Percentiles rank a stretch among this genome's conserved stretches.
Conservation (phyloP, 2,329 filamentous ascomycete genomes). For the Paecilomyces sp. region DNA sequence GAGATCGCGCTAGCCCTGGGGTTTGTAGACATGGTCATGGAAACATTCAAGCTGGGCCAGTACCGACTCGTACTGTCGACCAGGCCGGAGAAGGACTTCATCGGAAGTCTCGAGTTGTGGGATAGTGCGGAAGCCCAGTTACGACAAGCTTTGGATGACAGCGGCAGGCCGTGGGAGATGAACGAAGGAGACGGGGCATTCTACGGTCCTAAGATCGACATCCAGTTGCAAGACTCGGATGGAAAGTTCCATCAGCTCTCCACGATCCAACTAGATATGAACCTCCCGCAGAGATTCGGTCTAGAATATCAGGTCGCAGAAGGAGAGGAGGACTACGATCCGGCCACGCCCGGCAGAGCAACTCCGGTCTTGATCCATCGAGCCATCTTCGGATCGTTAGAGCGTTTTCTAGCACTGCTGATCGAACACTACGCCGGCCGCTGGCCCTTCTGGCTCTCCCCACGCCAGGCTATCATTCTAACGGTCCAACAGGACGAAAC, state of each 20-base stretch:
- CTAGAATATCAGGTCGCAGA: slow-evolving; percentile 59
- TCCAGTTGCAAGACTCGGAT: slow-evolving; percentile 69
- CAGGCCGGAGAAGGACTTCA: slow-evolving; percentile 66
- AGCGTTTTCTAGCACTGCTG: slow-evolving; percentile 75
- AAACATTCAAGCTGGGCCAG: slow-evolving; percentile 60
- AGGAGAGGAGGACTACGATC: slow-evolving; percentile 33
- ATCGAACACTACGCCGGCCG: slow-evolving; percentile 75
- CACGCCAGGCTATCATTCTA: slow-evolving; percentile 67
- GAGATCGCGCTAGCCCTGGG: slow-evolving; percentile 69
- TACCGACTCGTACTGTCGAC: slow-evolving; percentile 76
- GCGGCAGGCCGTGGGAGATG: slow-evolving; percentile 62
- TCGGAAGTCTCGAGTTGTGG: slow-evolving; percentile 67
- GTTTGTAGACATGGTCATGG: slow-evolving; percentile 67
- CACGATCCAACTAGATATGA: slow-evolving; percentile 84
- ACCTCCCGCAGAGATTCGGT: slow-evolving; percentile 74
- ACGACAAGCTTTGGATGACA: slow-evolving; percentile 54
- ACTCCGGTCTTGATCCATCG: slow-evolving; percentile 76
- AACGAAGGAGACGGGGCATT: slow-evolving; percentile 83
- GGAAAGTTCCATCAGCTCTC: slow-evolving; percentile 86
- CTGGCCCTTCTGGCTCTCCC: slow-evolving; percentile 87
- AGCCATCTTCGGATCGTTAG: slow-evolving; percentile 75
- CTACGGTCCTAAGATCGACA: slow-evolving; percentile 88
- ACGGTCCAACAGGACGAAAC: slow-evolving; percentile 56
- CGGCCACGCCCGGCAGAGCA: slow-evolving; percentile 48
- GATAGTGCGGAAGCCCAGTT: slow-evolving; percentile 61